phyloP scores from a whole-genome alignment of 257 asterid species.

The Linaria vulgaris region DNA sequence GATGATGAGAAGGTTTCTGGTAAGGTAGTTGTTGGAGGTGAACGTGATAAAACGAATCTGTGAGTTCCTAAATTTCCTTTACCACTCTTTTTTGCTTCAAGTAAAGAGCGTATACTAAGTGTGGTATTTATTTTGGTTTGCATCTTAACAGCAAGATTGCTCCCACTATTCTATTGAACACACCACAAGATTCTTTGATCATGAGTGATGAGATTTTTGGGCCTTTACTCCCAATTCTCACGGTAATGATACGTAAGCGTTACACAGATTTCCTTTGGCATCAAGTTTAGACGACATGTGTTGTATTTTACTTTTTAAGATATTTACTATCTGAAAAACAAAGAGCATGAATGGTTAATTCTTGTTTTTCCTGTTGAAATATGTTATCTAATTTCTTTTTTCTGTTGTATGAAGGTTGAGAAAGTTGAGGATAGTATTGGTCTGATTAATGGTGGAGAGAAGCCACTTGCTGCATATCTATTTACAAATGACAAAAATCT shows the following conservation, averaged over 20 bases:
- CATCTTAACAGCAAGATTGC: conserved; percentile 59
- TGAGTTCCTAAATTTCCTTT: conserved; percentile 45
- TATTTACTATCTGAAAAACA: no score
- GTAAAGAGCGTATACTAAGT: neutral
- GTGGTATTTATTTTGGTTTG: conserved; percentile 7
- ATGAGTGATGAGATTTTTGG: conserved; percentile 92
- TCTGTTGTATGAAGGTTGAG: conserved; percentile 45
- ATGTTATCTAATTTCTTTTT: conserved; percentile 10
- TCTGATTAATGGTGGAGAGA: conserved; percentile 61
- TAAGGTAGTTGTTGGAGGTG: conserved; percentile 85
- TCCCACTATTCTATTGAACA: conserved; percentile 81
- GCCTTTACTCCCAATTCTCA: conserved; percentile 80
- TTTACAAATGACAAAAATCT: conserved; percentile 78
- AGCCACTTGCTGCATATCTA: conserved; percentile 91
- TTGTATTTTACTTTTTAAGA: no score
- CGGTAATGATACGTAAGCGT: conserved; percentile 44
- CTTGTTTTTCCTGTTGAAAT: conserved; percentile 15
- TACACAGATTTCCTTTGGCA: neutral
- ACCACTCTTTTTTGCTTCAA: neutral
- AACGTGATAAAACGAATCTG: conserved; percentile 61
- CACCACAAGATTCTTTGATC: conserved; percentile 66
- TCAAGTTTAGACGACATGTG: neutral
- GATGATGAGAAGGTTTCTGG: conserved; percentile 74
- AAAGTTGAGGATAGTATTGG: conserved; percentile 60
- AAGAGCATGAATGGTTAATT: neutral